Conservation (phyloP, 257 asterid species). For the Solanum pennellii region DNA sequence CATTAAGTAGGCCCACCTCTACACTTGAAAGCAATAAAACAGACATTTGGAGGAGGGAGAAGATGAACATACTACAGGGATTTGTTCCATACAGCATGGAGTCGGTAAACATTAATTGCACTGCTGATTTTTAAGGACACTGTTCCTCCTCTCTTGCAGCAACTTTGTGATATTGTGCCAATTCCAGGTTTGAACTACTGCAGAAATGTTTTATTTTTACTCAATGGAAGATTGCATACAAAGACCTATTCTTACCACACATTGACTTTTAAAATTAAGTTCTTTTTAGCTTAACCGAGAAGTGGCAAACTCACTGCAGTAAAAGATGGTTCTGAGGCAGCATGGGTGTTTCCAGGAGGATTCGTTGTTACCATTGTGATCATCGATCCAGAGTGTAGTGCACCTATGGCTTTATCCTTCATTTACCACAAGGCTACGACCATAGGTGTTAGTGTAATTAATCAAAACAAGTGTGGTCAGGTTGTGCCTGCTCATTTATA, state of each 20-base stretch:
- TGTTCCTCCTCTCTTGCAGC: not conserved
- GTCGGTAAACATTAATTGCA: not conserved
- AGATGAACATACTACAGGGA: not conserved
- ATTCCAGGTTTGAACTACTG: not conserved
- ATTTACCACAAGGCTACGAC: not conserved
- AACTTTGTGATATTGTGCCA: not conserved
- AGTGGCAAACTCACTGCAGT: not conserved
- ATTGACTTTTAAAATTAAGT: not conserved
- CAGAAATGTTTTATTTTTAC: not conserved
- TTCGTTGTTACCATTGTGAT: not conserved
- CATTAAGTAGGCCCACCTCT: not conserved
- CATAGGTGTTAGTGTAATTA: not conserved
- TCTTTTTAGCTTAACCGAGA: not conserved
- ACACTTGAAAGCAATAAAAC: not conserved
- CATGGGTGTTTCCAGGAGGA: not conserved
- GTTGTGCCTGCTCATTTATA: not conserved
- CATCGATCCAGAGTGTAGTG: not conserved
- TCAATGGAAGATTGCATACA: not conserved
- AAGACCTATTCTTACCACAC: not conserved
- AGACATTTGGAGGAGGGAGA: not conserved
- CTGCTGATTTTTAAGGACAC: not conserved
- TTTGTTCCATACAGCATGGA: not conserved
- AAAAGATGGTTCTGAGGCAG: not conserved
- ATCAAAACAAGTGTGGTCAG: not conserved
- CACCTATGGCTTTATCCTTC: not conserved